A percentile compares a stretch with the other conserved stretches of the same genome.
Conservation (phyloP, 2,329 filamentous ascomycete species). For the Ambrosiella xylebori region DNA sequence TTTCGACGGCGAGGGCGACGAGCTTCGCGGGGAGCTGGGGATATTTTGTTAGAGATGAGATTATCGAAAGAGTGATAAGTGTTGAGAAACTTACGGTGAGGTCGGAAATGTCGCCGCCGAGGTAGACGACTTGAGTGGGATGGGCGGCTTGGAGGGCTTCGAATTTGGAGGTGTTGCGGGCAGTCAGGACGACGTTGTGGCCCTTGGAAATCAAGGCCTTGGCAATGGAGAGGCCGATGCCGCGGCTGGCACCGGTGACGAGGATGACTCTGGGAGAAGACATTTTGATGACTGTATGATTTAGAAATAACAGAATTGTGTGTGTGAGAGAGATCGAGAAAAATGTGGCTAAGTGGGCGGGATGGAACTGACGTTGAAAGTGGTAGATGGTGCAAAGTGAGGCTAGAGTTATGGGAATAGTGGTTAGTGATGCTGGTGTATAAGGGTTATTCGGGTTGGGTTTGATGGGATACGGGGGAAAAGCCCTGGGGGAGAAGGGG, state of each 20-base stretch:
- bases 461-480: too few relatives aligned
- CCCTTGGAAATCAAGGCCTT: constrained; percentile 32
- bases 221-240: constrained; percentile 41
- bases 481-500: too few relatives aligned
- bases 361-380: too few relatives aligned
- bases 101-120: constrained; percentile 38
- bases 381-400: too few relatives aligned
- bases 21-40: constrained; percentile 30
- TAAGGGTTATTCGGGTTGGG: too few relatives aligned
- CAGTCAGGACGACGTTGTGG: constrained; percentile 43
- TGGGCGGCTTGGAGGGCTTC: constrained; percentile 33
- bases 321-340: background rate
- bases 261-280: constrained; percentile 48
- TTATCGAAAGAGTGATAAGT: background rate
- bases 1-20: constrained; percentile 44
- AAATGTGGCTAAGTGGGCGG: background rate
- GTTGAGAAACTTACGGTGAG: constrained; percentile 25
- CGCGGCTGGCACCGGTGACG: constrained; percentile 47
- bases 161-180: constrained; percentile 33
- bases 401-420: too few relatives aligned
- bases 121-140: constrained; percentile 34
- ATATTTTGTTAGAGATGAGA: background rate
- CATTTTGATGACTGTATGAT: constrained; percentile 31
- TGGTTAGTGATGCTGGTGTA: too few relatives aligned
- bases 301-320: background rate